Percentiles rank a stretch among this genome's conserved stretches.
phyloP scores from a whole-genome alignment of 2,329 filamentous ascomycete genomes.

The Aschersonia sp. region DNA sequence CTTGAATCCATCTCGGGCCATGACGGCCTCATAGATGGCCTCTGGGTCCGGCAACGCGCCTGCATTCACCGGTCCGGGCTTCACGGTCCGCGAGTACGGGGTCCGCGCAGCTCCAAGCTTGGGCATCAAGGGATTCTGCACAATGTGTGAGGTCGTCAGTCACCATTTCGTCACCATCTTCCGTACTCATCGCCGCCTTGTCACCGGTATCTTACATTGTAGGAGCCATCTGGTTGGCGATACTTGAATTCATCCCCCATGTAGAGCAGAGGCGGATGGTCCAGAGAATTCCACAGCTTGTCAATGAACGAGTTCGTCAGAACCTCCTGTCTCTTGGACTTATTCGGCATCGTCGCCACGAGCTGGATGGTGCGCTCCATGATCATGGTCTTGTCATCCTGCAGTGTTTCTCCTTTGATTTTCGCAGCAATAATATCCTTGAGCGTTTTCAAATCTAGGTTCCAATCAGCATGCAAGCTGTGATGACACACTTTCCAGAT shows the following conservation, averaged over 20 bases:
- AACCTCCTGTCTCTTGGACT: slow-evolving; percentile 44
- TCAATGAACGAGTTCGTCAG: slow-evolving; percentile 55
- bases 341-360: slow-evolving; percentile 46
- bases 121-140: slow-evolving; percentile 48
- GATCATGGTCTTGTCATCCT: slow-evolving; percentile 64
- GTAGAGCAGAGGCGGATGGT: slow-evolving; percentile 57
- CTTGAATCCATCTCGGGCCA: slow-evolving; percentile 34
- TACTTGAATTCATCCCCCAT: slow-evolving; percentile 49
- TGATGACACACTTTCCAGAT: too few relatives aligned
- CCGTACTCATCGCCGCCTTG: background rate
- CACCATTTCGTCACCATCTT: background rate
- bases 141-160: background rate
- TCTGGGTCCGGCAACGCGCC: slow-evolving; percentile 54
- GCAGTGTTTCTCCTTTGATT: slow-evolving; percentile 43
- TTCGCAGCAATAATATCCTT: slow-evolving; percentile 45
- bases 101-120: slow-evolving; percentile 52
- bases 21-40: slow-evolving; percentile 46
- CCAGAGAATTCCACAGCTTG: slow-evolving; percentile 55
- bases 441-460: slow-evolving; percentile 45
- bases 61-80: slow-evolving; percentile 41
- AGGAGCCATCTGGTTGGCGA: slow-evolving; percentile 53
- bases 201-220: slow-evolving; percentile 33
- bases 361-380: slow-evolving; percentile 63
- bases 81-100: slow-evolving; percentile 50
- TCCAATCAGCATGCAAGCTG: slow-evolving; percentile 8